Percentiles rank a stretch among this genome's conserved stretches.
Conservation (phyloP, 371 early-diverging fungal genomes). For the Batkoa obscura region DNA sequence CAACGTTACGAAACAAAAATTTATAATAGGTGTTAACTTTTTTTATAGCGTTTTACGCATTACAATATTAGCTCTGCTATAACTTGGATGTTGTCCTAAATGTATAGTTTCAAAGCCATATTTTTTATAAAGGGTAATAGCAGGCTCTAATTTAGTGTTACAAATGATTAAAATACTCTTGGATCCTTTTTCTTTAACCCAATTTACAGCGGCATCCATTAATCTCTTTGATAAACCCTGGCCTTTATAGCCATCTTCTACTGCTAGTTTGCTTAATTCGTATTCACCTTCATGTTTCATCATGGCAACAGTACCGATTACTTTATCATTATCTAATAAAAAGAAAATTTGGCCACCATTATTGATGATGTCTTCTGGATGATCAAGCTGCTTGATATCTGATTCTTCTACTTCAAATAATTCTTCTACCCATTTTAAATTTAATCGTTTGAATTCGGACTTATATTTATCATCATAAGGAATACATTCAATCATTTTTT, state of each 20-base stretch:
- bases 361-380: neutral
- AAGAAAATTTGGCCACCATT: neutral
- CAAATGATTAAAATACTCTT: too few relatives aligned
- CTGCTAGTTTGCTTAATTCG: neutral
- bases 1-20: too few relatives aligned
- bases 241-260: neutral
- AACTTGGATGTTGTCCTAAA: too few relatives aligned
- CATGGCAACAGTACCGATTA: neutral
- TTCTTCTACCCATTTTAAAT: neutral
- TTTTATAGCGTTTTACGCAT: too few relatives aligned
- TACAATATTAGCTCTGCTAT: too few relatives aligned
- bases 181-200: neutral
- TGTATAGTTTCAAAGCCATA: too few relatives aligned
- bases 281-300: neutral
- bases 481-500: too few relatives aligned
- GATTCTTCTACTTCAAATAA: neutral
- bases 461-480: neutral
- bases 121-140: too few relatives aligned
- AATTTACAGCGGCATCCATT: neutral
- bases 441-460: neutral
- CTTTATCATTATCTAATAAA: neutral
- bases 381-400: neutral
- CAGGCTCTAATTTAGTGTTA: too few relatives aligned
- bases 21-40: too few relatives aligned
- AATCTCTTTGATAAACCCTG: neutral